Conservation (phyloP, 1,284 basidiomycete species). For the Earliella scabrosa region DNA sequence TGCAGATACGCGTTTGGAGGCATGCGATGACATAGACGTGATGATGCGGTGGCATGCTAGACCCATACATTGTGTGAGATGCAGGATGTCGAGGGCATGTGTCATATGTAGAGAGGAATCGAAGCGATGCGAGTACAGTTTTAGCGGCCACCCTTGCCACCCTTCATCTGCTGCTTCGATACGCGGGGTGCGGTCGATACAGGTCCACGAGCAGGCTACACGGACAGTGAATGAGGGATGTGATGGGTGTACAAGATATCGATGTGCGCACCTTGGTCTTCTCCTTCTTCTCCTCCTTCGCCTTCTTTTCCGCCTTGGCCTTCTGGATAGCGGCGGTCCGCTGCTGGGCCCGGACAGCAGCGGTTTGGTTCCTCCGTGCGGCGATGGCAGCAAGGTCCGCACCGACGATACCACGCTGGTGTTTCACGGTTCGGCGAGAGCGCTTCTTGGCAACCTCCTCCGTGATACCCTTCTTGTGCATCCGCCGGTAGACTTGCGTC, state of each 20-base stretch:
- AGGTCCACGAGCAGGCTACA: slow-evolving; percentile 46
- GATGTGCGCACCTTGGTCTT: slow-evolving; percentile 62
- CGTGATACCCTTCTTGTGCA: slow-evolving; percentile 99
- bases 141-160: slow-evolving; percentile 75
- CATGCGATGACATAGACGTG: slow-evolving; percentile 21
- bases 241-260: neutral
- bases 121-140: slow-evolving; percentile 30
- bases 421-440: slow-evolving; percentile 95
- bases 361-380: slow-evolving; percentile 91
- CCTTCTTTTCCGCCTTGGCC: slow-evolving; percentile 95
- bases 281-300: slow-evolving; percentile 92
- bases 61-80: slow-evolving; percentile 36
- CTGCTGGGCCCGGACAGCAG: slow-evolving; percentile 83
- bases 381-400: slow-evolving; percentile 91
- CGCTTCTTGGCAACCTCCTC: slow-evolving; percentile 99
- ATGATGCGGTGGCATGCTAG: slow-evolving; percentile 30
- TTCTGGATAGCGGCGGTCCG: slow-evolving; percentile 88
- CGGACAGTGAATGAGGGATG: neutral
- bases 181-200: slow-evolving; percentile 75
- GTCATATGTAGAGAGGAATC: slow-evolving; percentile 25
- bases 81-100: slow-evolving; percentile 29
- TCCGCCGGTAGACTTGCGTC: slow-evolving; percentile 96
- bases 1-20: too few relatives aligned
- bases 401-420: slow-evolving; percentile 98
- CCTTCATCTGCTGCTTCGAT: slow-evolving; percentile 97